Conservation (phyloP, 768 basidiomycete species). For the Phallus indusiatus region DNA sequence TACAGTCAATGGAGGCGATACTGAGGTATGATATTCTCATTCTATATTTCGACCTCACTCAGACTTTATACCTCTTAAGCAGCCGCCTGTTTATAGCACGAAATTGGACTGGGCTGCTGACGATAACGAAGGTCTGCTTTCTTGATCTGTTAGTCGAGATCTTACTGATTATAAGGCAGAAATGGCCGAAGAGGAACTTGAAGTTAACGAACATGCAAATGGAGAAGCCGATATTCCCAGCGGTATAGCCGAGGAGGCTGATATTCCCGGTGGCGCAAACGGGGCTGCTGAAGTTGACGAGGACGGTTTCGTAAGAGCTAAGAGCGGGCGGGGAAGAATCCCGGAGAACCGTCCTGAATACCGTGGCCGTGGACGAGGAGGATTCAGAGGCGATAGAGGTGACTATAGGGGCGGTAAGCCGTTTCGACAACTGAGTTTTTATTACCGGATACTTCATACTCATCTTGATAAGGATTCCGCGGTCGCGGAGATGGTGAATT, state of each 20-base stretch:
- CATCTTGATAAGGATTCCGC: conserved; percentile 31
- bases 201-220: not conserved
- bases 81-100: conserved; percentile 12
- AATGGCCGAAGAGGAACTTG: not conserved
- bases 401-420: conserved; percentile 24
- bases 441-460: conserved; percentile 21
- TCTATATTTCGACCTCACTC: not conserved
- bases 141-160: conserved; percentile 14
- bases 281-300: conserved; percentile 30
- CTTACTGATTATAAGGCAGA: conserved; percentile 12
- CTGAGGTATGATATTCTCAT: not conserved
- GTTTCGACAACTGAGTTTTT: conserved; percentile 15
- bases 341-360: conserved; percentile 15
- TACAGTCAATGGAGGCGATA: conserved; percentile 15
- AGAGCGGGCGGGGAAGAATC: conserved; percentile 25
- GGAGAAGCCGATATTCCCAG: conserved; percentile 13
- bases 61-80: not conserved
- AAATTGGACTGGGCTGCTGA: conserved; percentile 78
- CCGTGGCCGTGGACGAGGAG: conserved; percentile 26
- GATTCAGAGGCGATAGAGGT: conserved; percentile 31
- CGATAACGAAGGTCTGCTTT: conserved; percentile 60
- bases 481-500: conserved; percentile 24
- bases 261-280: conserved; percentile 11
- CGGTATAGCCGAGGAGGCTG: conserved; percentile 6
- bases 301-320: conserved; percentile 44